Evolutionary conservation across 345 rosid species (phyloP).

Genomic region (Leavenworthia alabamica): DNA sequence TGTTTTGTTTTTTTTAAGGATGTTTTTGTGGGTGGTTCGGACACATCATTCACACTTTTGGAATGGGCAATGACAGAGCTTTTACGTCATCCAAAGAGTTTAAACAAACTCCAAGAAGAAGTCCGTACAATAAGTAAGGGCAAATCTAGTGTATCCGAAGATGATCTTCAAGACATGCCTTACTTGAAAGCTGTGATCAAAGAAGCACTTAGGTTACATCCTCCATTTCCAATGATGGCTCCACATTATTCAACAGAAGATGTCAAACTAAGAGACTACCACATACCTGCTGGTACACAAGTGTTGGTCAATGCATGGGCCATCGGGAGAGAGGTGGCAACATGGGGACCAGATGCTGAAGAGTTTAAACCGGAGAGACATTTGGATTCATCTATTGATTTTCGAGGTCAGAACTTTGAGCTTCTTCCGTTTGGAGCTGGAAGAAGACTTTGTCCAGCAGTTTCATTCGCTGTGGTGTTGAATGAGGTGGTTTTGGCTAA

Average conservation of each 20-base stretch:
- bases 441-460: constrained; percentile 31
- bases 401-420: constrained; percentile 28
- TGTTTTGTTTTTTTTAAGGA: constrained; percentile 19
- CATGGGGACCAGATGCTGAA: constrained; percentile 32
- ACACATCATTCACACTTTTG: constrained; percentile 27
- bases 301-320: constrained; percentile 38
- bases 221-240: constrained; percentile 36
- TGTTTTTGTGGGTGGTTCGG: constrained; percentile 37
- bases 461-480: constrained; percentile 17
- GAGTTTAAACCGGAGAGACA: constrained; percentile 35
- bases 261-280: constrained; percentile 25
- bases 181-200: constrained; percentile 39
- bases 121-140: constrained; percentile 8
- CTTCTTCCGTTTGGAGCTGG: constrained; percentile 34
- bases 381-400: constrained; percentile 24
- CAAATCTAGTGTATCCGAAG: constrained; percentile 18
- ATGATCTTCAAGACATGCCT: constrained; percentile 20
- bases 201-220: constrained; percentile 37
- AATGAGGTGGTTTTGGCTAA: constrained; percentile 30
- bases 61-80: constrained; percentile 51
- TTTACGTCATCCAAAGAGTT: constrained; percentile 27
- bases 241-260: constrained; percentile 29
- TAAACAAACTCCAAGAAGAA: constrained; percentile 33
- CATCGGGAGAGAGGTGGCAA: constrained; percentile 26
- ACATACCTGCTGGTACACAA: constrained; percentile 31